Base-by-base conservation (phyloP, 441 rosid genomes). In the Eutrema salsugineum region DNA sequence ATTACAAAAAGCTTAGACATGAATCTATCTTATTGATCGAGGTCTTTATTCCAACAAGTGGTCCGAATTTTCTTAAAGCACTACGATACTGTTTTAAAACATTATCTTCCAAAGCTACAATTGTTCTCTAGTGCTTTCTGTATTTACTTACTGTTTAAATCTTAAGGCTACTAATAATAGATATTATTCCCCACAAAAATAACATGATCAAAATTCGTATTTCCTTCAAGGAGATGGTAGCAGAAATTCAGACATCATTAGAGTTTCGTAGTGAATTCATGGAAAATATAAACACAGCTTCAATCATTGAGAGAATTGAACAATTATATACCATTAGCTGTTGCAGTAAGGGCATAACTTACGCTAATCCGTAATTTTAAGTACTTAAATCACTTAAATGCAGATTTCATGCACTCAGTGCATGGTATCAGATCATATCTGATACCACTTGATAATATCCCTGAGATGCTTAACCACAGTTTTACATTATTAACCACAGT, bases 31-130 rank as follows among this genome's bases (percentile, higher is more conserved):
- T 70, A 20, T 67, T 57, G 63, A 54, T 55, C 12, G 24, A 20
- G 61, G 39, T 60, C 74, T 80, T 58, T 66, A 61, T 59, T 62
- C 69, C 68, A 70, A 62, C 56, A 42, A 73, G 65, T 64, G 50
- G 74, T 30, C 60, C 9, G 15, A 3, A 33, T 68, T 72, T 68
- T 54, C 61, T 63, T 56, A 58, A 75, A 68, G 75, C 63, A 78
- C 51, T 72, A 72, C 8, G 33, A 54, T 35, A 40, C 14, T 55
- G 12, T 62, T 75, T 46, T 39, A 4, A 75, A 63, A 69, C 48
- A 54, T 54, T 75, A 68, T 75, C 74, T 35, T 60, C 53, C 70
- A 53, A 54, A 63, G 70, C 63, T 75, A 43, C 14, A 44, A 62
- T 36, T 68, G 56, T 68, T 46, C 27, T 63, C 22, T 49, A 56